Conservation (phyloP, 176 grass and related monocot species). For the Carex parvula region DNA sequence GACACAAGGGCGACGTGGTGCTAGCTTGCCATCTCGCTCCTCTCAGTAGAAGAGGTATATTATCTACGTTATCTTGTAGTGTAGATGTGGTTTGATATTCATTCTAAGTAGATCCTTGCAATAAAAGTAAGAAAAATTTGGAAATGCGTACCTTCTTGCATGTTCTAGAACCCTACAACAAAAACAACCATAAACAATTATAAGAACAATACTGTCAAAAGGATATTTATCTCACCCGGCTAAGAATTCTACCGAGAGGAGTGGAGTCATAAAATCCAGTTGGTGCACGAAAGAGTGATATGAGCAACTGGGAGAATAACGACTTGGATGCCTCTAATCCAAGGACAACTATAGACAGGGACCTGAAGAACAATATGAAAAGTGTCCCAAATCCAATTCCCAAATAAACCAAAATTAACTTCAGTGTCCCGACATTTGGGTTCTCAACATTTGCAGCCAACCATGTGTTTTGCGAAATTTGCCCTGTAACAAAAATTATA, state of each 20-base stretch:
- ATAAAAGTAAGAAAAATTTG: too few relatives aligned
- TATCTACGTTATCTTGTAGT: too few relatives aligned
- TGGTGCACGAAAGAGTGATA: constrained; percentile 70
- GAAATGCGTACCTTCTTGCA: too few relatives aligned
- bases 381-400: constrained; percentile 53
- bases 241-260: constrained; percentile 85
- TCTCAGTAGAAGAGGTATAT: too few relatives aligned
- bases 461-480: constrained; percentile 97
- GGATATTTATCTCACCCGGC: constrained; percentile 58
- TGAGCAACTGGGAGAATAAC: constrained; percentile 72
- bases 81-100: too few relatives aligned
- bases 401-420: constrained; percentile 76
- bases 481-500: constrained; percentile 56
- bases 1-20: too few relatives aligned
- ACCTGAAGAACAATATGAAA: constrained; percentile 65
- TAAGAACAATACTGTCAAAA: too few relatives aligned
- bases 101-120: too few relatives aligned
- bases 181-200: too few relatives aligned
- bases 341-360: constrained; percentile 43
- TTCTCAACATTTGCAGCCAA: constrained; percentile 86
- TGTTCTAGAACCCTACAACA: too few relatives aligned
- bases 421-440: constrained; percentile 52
- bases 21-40: too few relatives aligned
- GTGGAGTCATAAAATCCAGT: constrained; percentile 95
- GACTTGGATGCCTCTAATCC: constrained; percentile 80